Conservation (phyloP, 2,329 filamentous ascomycete genomes). For the Cladosporium sp. region DNA sequence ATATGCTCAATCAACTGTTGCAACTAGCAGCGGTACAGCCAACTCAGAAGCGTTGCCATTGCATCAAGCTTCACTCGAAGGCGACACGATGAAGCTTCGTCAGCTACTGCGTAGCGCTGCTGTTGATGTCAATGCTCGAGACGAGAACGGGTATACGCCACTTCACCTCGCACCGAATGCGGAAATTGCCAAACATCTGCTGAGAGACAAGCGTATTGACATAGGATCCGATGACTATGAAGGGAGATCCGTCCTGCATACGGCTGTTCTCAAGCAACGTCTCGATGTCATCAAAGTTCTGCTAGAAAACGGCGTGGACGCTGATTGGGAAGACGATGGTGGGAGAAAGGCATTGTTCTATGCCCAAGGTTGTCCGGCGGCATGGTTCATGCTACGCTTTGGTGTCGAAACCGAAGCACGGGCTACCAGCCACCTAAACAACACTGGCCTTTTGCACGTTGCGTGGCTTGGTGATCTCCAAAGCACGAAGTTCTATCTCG, state of each 20-base stretch:
- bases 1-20: neutral
- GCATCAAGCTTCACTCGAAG: neutral
- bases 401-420: neutral
- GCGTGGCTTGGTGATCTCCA: slow-evolving; percentile 10
- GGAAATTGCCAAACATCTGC: neutral
- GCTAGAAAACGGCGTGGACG: neutral
- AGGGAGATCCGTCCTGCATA: neutral
- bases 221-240: neutral
- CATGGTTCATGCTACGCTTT: slow-evolving; percentile 2
- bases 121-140: slow-evolving; percentile 2
- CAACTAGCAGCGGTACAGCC: neutral
- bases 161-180: slow-evolving; percentile 2
- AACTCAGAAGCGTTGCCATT: neutral
- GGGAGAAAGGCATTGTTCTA: slow-evolving; percentile 14
- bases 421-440: neutral
- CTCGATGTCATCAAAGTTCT: neutral
- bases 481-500: neutral
- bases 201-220: slow-evolving; percentile 4
- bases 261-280: neutral
- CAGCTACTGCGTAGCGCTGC: neutral
- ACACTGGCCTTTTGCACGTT: slow-evolving; percentile 3
- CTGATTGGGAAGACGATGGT: neutral
- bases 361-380: slow-evolving; percentile 4
- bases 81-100: neutral
- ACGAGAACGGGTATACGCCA: neutral